Conservation (phyloP, 176 grass and related monocot genomes). For the Calamus simplicifolius region DNA sequence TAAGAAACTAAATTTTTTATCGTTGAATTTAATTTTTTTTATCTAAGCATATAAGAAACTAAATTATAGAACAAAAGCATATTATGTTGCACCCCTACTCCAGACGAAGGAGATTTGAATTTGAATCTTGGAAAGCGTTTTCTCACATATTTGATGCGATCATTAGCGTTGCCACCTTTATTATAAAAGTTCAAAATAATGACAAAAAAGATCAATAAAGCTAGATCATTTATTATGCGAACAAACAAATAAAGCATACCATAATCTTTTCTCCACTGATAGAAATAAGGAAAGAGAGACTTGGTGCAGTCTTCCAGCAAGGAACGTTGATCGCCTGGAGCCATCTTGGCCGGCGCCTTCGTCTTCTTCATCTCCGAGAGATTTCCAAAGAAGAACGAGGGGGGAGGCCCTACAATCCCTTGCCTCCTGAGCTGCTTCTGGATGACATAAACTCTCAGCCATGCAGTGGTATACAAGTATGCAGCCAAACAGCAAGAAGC, state of each 20-base stretch:
- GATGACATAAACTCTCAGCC: conserved; percentile 35
- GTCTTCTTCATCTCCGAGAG: conserved; percentile 61
- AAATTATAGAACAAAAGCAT: too few species aligned
- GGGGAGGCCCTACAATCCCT: conserved; percentile 57
- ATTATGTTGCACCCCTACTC: too few species aligned
- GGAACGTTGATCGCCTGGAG: conserved; percentile 23
- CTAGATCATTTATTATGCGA: too few species aligned
- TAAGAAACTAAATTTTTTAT: too few species aligned
- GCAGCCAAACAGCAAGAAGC: conserved; percentile 21
- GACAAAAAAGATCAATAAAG: too few species aligned
- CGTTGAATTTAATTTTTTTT: too few species aligned
- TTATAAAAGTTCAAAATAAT: too few species aligned
- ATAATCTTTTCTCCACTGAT: conserved; percentile 83
- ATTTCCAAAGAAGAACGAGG: conserved; percentile 56
- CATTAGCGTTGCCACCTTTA: too few species aligned
- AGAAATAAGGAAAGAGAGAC: conserved; percentile 83
- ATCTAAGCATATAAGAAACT: too few species aligned
- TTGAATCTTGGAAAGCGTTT: too few species aligned
- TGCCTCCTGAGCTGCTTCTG: conserved; percentile 41
- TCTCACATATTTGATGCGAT: too few species aligned
- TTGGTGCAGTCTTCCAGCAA: conserved; percentile 61
- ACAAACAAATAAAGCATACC: conserved; percentile 31
- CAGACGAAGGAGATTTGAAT: too few species aligned
- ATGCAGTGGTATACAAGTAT: conserved; percentile 29
- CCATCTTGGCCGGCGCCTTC: conserved; percentile 19